Evolutionary conservation across 331 rosid genomes (phyloP).

Genomic region (Cydonia oblonga): DNA sequence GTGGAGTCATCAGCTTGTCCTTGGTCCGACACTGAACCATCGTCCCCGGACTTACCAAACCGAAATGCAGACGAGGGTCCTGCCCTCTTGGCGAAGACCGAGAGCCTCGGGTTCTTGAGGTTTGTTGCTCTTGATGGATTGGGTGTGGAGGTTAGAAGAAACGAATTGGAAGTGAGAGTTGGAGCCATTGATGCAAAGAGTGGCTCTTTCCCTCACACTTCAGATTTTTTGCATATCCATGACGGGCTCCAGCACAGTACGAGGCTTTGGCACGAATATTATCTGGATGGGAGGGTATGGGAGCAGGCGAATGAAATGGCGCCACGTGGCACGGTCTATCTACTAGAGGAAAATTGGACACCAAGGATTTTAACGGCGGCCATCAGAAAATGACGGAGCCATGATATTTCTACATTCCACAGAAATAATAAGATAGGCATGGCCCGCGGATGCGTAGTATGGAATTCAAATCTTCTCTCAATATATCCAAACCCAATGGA

Average conservation of each 20-base stretch:
- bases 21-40: conserved; percentile 24
- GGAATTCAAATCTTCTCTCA: too few species aligned
- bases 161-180: conserved; percentile 58
- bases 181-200: conserved; percentile 46
- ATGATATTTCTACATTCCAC: neutral
- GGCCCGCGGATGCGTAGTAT: neutral
- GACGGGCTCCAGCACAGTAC: neutral
- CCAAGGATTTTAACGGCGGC: conserved; percentile 2
- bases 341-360: neutral
- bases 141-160: conserved; percentile 39
- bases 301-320: conserved; percentile 11
- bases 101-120: conserved; percentile 27
- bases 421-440: neutral
- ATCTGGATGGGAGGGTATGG: conserved; percentile 22
- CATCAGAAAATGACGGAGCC: neutral
- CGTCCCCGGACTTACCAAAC: conserved; percentile 35
- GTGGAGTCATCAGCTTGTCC: conserved; percentile 18
- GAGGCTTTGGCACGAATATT: neutral
- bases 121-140: conserved; percentile 19
- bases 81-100: conserved; percentile 37
- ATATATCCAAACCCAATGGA: too few species aligned
- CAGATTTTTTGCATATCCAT: conserved; percentile 2
- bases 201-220: neutral
- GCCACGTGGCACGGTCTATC: conserved; percentile 37
- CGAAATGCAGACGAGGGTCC: conserved; percentile 50